Evolutionary conservation across 225 moss, liverwort and hornwort species (phyloP), one percentile per base, ranked within the genome.

Genomic region (Physcomitrellopsis africana): DNA sequence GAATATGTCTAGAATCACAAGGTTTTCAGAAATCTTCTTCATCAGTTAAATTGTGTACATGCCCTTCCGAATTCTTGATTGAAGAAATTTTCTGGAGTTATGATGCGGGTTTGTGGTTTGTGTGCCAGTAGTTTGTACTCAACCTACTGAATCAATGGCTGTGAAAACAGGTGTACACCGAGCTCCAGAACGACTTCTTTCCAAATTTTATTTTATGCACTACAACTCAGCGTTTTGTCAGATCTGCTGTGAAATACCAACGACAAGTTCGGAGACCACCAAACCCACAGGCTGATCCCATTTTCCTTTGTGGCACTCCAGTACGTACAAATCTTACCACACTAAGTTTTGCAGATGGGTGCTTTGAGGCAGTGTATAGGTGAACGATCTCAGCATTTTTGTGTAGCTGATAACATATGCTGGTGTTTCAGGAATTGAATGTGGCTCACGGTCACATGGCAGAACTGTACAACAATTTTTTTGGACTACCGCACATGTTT

Each of bases 401-500:
- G 41, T 52, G 61, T 66, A 46, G 70, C 23, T 72, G 13, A 72
- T 57, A 53, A 45, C 42, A 17, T 41, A 47, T 59, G 51, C 26
- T 70, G 63, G 14, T 73, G 57, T 84, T 77, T 60, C 86, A 99
- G 99, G 99, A 95, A 29, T 81, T 95, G 73, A 99, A 93, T 79
- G 48, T 81, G 69, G 99, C 99, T 48, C 99, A 99, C 77, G 81
- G 86, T 32, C 89, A 87, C 68, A 84, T 93, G 77, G 88, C 90
- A 75, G 95, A 99, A 63, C 85, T 95, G 76, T 89, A 94, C 86
- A 89, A 92, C 65, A 88, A 79, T 8, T 99, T 99, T 63, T 99
- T 99, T 79, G 95, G 99, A 54, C 78, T 99, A 63, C 93, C 95
- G 66, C 99, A 99, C 65, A 92, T 99, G 99, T 84, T 99, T 74